These are phyloP conservation scores for Zelonia costaricensis DNA, from an alignment of 208 protist species.

Conservation along the genomic window DNA sequence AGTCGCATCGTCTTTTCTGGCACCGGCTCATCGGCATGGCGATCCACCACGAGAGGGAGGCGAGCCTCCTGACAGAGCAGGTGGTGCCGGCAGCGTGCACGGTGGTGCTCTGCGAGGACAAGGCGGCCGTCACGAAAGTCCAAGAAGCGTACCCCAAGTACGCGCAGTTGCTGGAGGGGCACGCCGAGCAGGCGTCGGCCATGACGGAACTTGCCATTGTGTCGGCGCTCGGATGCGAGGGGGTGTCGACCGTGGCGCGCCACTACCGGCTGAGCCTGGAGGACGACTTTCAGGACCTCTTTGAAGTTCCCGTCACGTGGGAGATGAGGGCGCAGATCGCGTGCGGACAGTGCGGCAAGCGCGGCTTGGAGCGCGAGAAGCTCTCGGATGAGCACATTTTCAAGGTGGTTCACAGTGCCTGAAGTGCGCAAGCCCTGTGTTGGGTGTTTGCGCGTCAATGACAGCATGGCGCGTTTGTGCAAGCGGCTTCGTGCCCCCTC, in stretches of 20 bases:
- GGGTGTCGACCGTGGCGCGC: background rate
- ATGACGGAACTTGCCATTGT: background rate
- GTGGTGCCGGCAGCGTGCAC: background rate
- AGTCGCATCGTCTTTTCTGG: background rate
- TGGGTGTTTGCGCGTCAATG: no score
- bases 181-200: background rate
- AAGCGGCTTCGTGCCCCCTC: no score
- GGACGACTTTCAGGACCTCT: background rate
- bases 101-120: background rate
- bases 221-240: background rate
- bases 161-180: background rate
- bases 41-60: background rate
- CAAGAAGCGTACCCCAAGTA: background rate
- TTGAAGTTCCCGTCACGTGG: background rate
- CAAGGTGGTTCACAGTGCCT: background rate
- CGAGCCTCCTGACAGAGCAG: background rate
- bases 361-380: background rate
- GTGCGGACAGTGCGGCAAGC: background rate
- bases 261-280: background rate
- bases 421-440: no score
- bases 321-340: slow-evolving; percentile 3
- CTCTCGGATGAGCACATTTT: background rate
- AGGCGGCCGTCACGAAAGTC: background rate
- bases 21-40: background rate
- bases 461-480: no score